Base-by-base conservation (phyloP, 2,329 filamentous ascomycete genomes). In the Ascochyta lentis region DNA sequence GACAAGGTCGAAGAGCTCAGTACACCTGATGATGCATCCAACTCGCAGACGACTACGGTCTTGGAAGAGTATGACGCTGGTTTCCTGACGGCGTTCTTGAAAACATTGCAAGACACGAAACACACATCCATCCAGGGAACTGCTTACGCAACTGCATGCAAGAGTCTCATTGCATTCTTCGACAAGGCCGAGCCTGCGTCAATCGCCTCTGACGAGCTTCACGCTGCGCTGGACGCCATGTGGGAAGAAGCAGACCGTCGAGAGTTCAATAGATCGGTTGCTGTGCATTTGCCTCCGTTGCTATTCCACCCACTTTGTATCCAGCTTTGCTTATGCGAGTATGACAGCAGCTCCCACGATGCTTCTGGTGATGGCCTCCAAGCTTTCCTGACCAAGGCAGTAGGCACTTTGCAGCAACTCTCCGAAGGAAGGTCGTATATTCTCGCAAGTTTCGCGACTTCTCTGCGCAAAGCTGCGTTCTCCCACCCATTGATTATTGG, bases 211-310 rank as follows among this genome's bases (percentile, higher is more conserved):
- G 19, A 56, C 2, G 65, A 71, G 4, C 48, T 76, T 3, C 59
- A 64, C 37, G 34, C 51, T 22, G 46, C 67, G 0, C 42, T 77
- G 19, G 64, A 75, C 35, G 72, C 72, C 2, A 66, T 81, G n/a
- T 81, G 79, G 78, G 76, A 76, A 29, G 79, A 81, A 55, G 65
- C 79, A 2, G 80, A 81, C 54, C 77, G 77, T 44, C 75, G 81
- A 46, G 80, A 81, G 38, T 81, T 79, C 58, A 75, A 76, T 12
- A 76, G 78, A 56, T 65, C 66, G 2, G 69, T 78, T 1, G 68
- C 77, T 5, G 59, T 78, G 40, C 64, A 69, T 15, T 35, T 80
- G 8, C 75, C 78, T 3, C 48, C 57, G 4, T 40, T 79, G 1
- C 63, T 79, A 12, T 72, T 79, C 22, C 72, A 79, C 52, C 65